Base-by-base conservation (phyloP, 495 filamentous ascomycete species). In the Penicillium crystallinum region DNA sequence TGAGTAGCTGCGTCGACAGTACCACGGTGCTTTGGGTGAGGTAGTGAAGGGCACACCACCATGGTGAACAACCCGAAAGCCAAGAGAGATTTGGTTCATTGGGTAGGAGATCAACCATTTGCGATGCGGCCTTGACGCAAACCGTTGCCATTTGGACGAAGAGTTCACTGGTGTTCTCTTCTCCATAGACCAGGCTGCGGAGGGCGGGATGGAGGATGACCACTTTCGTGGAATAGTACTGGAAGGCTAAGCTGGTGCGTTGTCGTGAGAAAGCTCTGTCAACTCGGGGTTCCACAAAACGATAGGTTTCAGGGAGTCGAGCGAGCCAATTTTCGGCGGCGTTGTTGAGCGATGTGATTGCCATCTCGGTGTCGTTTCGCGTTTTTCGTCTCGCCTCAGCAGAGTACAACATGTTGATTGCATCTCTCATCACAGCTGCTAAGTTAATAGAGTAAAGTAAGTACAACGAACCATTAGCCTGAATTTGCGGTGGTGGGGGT, bases 1-100 rank as follows among this genome's bases (percentile, higher is more conserved):
- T 68, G 63, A 84, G 68, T 12, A 84, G 59, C 4, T 83, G 69
- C 1, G 72, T 71, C 1, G 70, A 70, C 12, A 48, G 33, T 6
- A 48, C 46, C 4, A 38, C 33, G 9, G 11, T 48, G 7, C 80
- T 73, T 63, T 84, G 79, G 63, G 80, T 80, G 17, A 85, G 56
- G 52, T 78, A 77, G 58, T 86, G 82, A 11, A 86, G 62, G 11
- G 78, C 57, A 38, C 67, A 76, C 80, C 80, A 85, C 80, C 80
- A 84, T 29, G 81, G 79, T 0, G 70, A 63, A 9, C 72, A 57
- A 7, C 59, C 56, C 52, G 80, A 77, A 2, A 84, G 54, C 60
- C 66, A 70, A 22, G 56, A 39, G 11, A 64, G 22, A 39, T 71
- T 59, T 2, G 63, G 64, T 25, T 61, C 46, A 12, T 67, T 57